Evolutionary conservation across 768 basidiomycete species (phyloP), one percentile per base, ranked within the genome.

Genomic region (Gymnopilus junonius): DNA sequence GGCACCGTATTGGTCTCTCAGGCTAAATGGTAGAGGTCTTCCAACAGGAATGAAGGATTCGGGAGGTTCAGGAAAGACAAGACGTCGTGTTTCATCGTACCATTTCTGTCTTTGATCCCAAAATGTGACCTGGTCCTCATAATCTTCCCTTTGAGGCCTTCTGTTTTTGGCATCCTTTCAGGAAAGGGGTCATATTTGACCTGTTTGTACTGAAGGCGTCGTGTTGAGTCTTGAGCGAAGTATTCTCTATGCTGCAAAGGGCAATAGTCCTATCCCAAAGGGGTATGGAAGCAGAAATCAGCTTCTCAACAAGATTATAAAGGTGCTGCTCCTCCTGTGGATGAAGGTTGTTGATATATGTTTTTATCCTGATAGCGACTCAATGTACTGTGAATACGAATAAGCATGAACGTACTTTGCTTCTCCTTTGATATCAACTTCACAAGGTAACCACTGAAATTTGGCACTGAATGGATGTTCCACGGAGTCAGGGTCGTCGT

Each of bases 261-360:
- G 70, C 61, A 0, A 74, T 59, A 11, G 73, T 67, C 29, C 63
- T 37, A 10, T 78, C 70, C 74, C 77, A 79, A 3, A 77, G 67
- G 2, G 77, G 75, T 35, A 79, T 73, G 32, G 74, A 70, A 4
- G 61, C 59, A 2, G 58, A 42, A 53, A 78, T 74, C 37, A 76
- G 46, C 32, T 71, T 37, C 37, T 74, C 70, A 23, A 78, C 58
- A 8, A 73, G 51, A 12, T 39, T 20, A 59, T 75, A 76, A 11
- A 79, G 72, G 15, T 56, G 31, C 45, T 58, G 58, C 53, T 69
- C 65, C 11, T 62, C 55, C 4, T 61, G 43, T 1, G 79, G 81
- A 58, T 80, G 74, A 15, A 82, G 69, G 37, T 80, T 79, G 61
- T 81, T 82, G 71, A 82, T 81, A 65, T 83, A 81, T n/a, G 74